These are phyloP conservation scores for Cutaneotrichosporon curvatum DNA, from an alignment of 1,284 basidiomycete species.

Conservation along the genomic window DNA sequence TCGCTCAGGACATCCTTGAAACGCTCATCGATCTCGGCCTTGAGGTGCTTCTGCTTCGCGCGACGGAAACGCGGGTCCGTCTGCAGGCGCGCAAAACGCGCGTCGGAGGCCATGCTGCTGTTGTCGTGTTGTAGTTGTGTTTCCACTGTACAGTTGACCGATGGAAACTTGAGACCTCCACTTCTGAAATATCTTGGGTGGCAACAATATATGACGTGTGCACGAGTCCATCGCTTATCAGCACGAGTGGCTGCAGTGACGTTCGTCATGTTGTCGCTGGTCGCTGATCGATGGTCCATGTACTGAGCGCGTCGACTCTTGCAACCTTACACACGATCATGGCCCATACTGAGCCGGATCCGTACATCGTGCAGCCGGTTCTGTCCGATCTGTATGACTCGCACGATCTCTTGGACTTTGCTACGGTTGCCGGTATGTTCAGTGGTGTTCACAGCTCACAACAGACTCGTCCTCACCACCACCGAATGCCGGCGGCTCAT, in stretches of 20 bases:
- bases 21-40: constrained; percentile 87
- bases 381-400: constrained; percentile 34
- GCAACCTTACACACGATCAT: background rate
- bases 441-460: constrained; percentile 12
- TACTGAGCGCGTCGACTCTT: too few species aligned
- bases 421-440: constrained; percentile 4
- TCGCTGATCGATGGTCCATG: too few species aligned
- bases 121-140: background rate
- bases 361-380: constrained; percentile 37
- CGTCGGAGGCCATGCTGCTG: constrained; percentile 48
- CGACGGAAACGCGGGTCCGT: constrained; percentile 89
- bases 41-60: constrained; percentile 69
- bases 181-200: constrained; percentile 1
- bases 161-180: constrained; percentile 1
- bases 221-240: background rate
- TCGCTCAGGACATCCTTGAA: constrained; percentile 71
- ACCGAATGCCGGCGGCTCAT: constrained; percentile 12
- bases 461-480: background rate
- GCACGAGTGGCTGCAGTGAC: too few species aligned
- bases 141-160: background rate
- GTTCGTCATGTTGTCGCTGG: too few species aligned
- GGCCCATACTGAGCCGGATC: constrained; percentile 9
- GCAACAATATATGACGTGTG: constrained; percentile 4
- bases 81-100: constrained; percentile 77
- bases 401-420: constrained; percentile 40